phyloP scores from a whole-genome alignment of 495 filamentous ascomycete genomes.

The Penicillium verhagenii region DNA sequence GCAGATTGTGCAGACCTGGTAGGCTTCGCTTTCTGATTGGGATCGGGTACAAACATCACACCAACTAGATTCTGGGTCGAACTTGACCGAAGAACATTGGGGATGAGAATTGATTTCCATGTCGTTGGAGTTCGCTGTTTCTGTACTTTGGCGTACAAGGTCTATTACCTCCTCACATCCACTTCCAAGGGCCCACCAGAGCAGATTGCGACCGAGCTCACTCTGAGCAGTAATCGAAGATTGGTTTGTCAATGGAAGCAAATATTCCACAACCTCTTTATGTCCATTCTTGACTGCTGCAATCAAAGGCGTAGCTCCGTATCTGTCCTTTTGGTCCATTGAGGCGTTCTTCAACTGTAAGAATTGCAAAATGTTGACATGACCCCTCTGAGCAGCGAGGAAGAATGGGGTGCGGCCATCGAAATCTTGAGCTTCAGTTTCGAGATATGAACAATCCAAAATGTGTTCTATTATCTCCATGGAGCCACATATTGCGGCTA shows the following conservation, averaged over 20 bases:
- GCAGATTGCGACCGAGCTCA: background rate
- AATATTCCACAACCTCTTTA: background rate
- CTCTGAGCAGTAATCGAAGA: background rate
- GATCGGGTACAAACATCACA: background rate
- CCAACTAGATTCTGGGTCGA: background rate
- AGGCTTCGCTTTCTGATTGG: background rate
- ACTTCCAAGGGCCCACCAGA: slow-evolving; percentile 8
- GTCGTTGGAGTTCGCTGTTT: background rate
- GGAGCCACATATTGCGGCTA: background rate
- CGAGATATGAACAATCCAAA: background rate
- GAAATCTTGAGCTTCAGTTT: background rate
- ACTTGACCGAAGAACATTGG: background rate
- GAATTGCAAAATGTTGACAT: background rate
- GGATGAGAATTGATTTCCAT: background rate
- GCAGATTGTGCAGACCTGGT: background rate
- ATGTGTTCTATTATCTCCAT: background rate
- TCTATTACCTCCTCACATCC: background rate
- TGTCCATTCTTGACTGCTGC: background rate
- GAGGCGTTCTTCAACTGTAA: background rate
- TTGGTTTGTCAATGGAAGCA: background rate
- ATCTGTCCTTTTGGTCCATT: background rate
- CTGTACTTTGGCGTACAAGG: background rate
- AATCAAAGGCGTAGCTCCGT: slow-evolving; percentile 2
- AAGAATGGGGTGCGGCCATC: background rate
- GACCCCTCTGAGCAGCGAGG: background rate